Evolutionary conservation across 306 rosid species (phyloP).

Genomic region (Prunus kanzakura): DNA sequence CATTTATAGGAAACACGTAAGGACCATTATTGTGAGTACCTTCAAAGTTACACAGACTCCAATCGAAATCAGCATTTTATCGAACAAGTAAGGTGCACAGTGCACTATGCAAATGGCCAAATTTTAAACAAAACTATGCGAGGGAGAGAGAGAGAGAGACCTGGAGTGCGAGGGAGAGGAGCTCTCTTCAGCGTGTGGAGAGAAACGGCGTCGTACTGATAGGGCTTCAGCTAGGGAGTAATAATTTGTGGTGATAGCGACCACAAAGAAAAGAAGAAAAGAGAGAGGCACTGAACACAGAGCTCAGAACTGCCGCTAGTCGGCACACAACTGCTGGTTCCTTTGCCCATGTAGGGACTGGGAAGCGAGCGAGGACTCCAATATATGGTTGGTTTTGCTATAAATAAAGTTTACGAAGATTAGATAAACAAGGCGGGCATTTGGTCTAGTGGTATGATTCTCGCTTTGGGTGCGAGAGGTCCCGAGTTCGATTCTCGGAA

Average conservation of each 20-base stretch:
- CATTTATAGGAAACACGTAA: not conserved
- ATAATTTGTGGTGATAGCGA: not conserved
- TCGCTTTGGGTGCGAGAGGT: conserved; percentile 21
- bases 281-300: not conserved
- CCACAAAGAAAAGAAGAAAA: not conserved
- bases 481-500: conserved; percentile 23
- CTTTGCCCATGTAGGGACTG: not conserved
- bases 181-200: not conserved
- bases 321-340: not conserved
- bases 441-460: conserved; percentile 26
- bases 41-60: not conserved
- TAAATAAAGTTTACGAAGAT: not conserved
- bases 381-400: too few species aligned
- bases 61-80: not conserved
- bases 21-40: not conserved
- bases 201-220: not conserved
- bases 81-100: not conserved
- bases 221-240: not conserved
- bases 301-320: not conserved
- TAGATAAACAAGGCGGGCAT: fast-evolving
- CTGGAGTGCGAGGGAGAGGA: not conserved
- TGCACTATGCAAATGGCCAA: not conserved
- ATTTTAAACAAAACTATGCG: not conserved
- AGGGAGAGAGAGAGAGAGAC: not conserved
- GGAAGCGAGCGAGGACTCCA: too few species aligned